Evolutionary conservation across 2,329 filamentous ascomycete species (phyloP), one percentile per base, ranked within the genome.

Genomic region (Corniculantispora saksenae): DNA sequence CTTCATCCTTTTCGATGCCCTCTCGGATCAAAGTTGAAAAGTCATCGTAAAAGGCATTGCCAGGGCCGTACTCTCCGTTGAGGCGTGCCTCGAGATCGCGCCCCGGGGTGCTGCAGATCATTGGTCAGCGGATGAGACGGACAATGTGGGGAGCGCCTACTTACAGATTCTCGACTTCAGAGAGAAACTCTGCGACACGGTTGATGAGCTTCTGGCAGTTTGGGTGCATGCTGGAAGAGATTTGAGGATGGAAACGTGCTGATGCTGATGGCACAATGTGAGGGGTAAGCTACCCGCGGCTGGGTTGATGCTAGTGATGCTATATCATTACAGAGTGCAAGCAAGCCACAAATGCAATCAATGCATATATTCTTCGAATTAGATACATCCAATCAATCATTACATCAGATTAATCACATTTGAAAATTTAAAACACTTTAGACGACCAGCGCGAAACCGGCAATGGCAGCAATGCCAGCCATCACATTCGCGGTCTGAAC

Each of bases 61-160:
- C 80, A 0, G 78, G 79, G 3, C 80, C 80, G 67, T 82, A 81
- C 12, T 79, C 68, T 25, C 66, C 66, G 70, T 83, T 83, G 1
- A 83, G 76, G 17, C 72, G 70, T 2, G 70, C 71, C 70, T 83
- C 81, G 51, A 83, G 77, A 10, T 77, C 77, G 67, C 79, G 78
- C 13, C 81, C 81, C 0, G 81, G 81, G 0, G 80, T 83, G 45
- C 80, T 21, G 58, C 47, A 61, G 58, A 32, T 54, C 38, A n/a
- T 19, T n/a, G 27, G 25, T 62, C 38, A 62, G 60, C 32, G 21
- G 58, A 29, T 29, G 43, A 40, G 29, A 10, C 13, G 25, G 38
- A 5, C 21, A 12, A 29, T 23, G 60, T 38, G n/a, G 50, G 38
- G 27, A 15, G 51, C 35, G 35, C 59, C 38, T 27, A 25, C 60